Percentiles rank a stretch among this genome's conserved stretches.
phyloP scores from a whole-genome alignment of 495 filamentous ascomycete species.

The Podospora pseudocomata region DNA sequence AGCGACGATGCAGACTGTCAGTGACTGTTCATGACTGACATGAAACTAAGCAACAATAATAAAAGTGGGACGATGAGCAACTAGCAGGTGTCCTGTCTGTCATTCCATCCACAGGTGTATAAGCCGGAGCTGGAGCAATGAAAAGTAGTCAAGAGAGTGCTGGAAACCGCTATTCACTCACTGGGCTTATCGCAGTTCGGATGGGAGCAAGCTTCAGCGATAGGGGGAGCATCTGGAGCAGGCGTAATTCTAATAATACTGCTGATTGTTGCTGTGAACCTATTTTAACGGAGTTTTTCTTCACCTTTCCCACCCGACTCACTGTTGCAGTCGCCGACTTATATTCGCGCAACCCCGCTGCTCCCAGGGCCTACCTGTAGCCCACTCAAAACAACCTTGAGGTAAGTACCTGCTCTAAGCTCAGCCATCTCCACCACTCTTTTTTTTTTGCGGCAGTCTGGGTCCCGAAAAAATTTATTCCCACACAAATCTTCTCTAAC shows the following conservation, averaged over 20 bases:
- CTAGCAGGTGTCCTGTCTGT: not conserved
- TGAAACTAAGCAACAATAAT: not conserved
- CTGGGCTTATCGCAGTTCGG: not conserved
- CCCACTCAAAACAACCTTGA: slow-evolving; percentile 21
- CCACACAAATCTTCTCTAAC: slow-evolving; percentile 36
- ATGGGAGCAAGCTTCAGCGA: not conserved
- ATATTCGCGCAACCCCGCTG: slow-evolving; percentile 36
- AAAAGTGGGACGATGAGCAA: not conserved
- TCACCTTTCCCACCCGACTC: not conserved
- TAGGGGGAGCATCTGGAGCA: not conserved
- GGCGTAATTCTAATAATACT: not conserved
- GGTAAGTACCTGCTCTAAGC: slow-evolving; percentile 14
- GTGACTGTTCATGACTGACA: not conserved
- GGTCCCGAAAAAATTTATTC: slow-evolving; percentile 39
- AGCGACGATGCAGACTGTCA: not conserved
- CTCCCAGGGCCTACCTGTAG: slow-evolving; percentile 9
- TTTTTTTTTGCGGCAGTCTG: slow-evolving; percentile 19
- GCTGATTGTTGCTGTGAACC: not conserved
- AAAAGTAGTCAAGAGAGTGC: not conserved
- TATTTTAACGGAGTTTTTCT: not conserved
- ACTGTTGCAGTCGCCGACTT: slow-evolving; percentile 19
- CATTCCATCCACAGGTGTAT: not conserved
- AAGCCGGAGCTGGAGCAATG: not conserved
- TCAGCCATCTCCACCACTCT: slow-evolving; percentile 32
- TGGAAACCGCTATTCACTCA: not conserved